These are phyloP conservation scores for Astrothelium macrocarpum DNA, from an alignment of 495 filamentous ascomycete species.

Conservation along the genomic window DNA sequence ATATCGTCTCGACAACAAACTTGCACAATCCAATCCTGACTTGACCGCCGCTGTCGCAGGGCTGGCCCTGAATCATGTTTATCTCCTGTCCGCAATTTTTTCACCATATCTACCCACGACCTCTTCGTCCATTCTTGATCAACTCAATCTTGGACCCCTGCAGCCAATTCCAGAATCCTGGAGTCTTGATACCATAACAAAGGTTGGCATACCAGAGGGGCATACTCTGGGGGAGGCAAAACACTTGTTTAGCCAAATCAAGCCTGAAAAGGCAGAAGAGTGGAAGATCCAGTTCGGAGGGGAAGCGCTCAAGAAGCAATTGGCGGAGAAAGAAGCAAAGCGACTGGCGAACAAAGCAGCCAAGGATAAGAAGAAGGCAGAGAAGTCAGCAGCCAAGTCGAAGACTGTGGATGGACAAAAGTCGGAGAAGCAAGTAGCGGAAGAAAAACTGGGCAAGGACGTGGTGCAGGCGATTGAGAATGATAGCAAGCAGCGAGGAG, in stretches of 20 bases:
- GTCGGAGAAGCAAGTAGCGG: constrained; percentile 4
- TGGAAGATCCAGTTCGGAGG: constrained; percentile 80
- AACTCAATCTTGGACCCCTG: constrained; percentile 53
- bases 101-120: constrained; percentile 81
- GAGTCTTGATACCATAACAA: constrained; percentile 43
- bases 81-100: constrained; percentile 66
- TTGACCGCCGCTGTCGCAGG: constrained; percentile 69
- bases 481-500: constrained; percentile 10
- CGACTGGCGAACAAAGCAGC: constrained; percentile 45
- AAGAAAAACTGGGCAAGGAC: background rate
- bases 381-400: constrained; percentile 46
- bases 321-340: constrained; percentile 50
- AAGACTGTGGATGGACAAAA: constrained; percentile 17
- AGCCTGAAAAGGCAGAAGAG: constrained; percentile 68
- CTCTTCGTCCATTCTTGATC: constrained; percentile 59
- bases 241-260: constrained; percentile 77
- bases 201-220: constrained; percentile 40
- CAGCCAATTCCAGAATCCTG: constrained; percentile 63
- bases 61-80: constrained; percentile 64
- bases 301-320: constrained; percentile 50
- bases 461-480: constrained; percentile 15
- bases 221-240: constrained; percentile 75
- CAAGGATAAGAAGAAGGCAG: constrained; percentile 49
- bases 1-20: constrained; percentile 73
- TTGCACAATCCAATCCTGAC: constrained; percentile 60